A percentile compares a stretch with the other conserved stretches of the same genome.
These are phyloP conservation scores for Penicillium ochrochloron DNA, from an alignment of 495 filamentous ascomycete species.

Conservation along the genomic window DNA sequence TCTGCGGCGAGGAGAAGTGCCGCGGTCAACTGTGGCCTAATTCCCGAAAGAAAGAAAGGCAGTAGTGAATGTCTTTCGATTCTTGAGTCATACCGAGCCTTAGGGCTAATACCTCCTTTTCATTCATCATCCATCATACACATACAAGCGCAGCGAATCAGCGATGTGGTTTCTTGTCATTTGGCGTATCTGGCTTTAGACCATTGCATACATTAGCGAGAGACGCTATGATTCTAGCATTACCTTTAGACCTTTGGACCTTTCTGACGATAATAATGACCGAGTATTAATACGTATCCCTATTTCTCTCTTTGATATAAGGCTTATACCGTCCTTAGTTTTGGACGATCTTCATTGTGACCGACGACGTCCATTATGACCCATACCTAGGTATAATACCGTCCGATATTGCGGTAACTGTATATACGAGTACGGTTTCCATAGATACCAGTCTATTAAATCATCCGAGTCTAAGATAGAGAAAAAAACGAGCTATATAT, in stretches of 20 bases:
- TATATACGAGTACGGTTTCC: not conserved
- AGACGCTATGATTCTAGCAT: not conserved
- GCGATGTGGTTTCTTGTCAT: not conserved
- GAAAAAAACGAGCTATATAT: no score
- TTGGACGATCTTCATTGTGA: not conserved
- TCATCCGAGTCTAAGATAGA: not conserved
- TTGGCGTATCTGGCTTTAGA: not conserved
- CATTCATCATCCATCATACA: not conserved
- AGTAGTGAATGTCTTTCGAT: not conserved
- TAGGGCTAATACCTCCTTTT: not conserved
- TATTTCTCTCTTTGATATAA: not conserved
- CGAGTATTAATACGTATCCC: not conserved
- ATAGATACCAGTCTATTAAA: not conserved
- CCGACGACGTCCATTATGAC: not conserved
- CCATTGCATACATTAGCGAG: slow-evolving; percentile 5
- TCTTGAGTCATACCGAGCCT: not conserved
- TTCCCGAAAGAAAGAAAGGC: slow-evolving; percentile 35
- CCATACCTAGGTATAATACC: not conserved
- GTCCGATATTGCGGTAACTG: not conserved
- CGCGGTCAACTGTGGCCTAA: slow-evolving; percentile 68
- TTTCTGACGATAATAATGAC: not conserved
- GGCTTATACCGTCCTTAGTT: not conserved
- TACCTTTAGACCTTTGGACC: not conserved
- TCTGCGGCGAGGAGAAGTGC: slow-evolving; percentile 70
- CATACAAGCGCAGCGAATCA: not conserved